These are phyloP conservation scores for Cocos nucifera DNA, from an alignment of 176 grass and related monocot species.

Conservation along the genomic window DNA sequence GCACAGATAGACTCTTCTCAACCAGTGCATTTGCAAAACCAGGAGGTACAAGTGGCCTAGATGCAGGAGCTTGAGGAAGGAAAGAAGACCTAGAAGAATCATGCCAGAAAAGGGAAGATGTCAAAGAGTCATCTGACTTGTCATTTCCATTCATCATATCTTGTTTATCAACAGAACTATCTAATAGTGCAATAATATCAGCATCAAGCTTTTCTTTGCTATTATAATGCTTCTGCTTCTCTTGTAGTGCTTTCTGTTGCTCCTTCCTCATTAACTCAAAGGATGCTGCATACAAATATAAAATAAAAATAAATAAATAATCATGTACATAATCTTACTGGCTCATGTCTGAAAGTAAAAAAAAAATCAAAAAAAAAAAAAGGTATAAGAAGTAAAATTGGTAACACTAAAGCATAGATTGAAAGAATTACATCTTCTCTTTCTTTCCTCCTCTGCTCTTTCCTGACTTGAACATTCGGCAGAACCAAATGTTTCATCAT, in stretches of 20 bases:
- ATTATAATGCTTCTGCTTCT: conserved; percentile 48
- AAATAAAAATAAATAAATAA: conserved; percentile 10
- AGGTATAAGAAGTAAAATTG: no score
- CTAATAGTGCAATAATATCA: conserved; percentile 55
- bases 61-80: conserved; percentile 16
- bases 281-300: conserved; percentile 47
- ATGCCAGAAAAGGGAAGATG: conserved; percentile 32
- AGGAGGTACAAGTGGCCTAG: conserved; percentile 39
- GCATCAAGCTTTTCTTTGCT: conserved; percentile 37
- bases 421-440: conserved; percentile 53
- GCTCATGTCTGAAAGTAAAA: no score
- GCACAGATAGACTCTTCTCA: conserved; percentile 29
- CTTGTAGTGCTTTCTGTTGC: conserved; percentile 77
- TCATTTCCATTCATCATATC: neutral
- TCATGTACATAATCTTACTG: no score
- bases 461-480: conserved; percentile 58
- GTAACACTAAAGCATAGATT: neutral
- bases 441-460: conserved; percentile 86
- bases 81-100: conserved; percentile 30
- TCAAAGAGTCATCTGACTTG: conserved; percentile 30
- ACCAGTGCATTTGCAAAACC: conserved; percentile 30
- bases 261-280: conserved; percentile 99
- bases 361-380: no score
- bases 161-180: conserved; percentile 37
- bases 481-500: conserved; percentile 95